Percentiles rank a stretch among this genome's conserved stretches.
phyloP scores from a whole-genome alignment of 768 basidiomycete genomes.

The Pisolithus marmoratus region DNA sequence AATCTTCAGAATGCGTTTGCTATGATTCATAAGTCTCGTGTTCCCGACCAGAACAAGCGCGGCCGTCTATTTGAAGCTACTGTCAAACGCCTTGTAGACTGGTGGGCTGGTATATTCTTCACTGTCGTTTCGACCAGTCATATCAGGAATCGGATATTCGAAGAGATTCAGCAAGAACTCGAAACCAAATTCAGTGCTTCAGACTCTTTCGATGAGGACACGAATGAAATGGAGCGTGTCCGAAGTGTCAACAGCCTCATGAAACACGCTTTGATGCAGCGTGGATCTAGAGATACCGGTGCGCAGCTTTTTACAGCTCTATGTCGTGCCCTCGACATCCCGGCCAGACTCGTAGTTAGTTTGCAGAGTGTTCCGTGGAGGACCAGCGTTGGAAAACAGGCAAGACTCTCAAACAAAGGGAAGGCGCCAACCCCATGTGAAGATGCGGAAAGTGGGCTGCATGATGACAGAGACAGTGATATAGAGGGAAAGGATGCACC shows the following conservation, averaged over 20 bases:
- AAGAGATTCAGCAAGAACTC: constrained; percentile 51
- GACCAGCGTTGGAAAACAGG: constrained; percentile 49
- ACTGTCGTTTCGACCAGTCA: constrained; percentile 58
- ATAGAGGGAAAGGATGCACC: constrained; percentile 33
- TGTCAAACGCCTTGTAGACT: constrained; percentile 63
- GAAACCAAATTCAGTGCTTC: constrained; percentile 23
- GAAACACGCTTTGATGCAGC: constrained; percentile 82
- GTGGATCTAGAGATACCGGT: constrained; percentile 79
- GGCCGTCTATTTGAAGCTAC: constrained; percentile 86
- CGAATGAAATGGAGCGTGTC: constrained; percentile 57
- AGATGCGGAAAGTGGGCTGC: constrained; percentile 17
- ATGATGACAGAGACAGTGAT: constrained; percentile 32
- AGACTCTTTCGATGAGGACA: constrained; percentile 37
- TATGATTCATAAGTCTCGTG: constrained; percentile 71
- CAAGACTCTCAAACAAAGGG: constrained; percentile 33
- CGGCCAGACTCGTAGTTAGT: constrained; percentile 82
- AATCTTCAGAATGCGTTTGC: constrained; percentile 75
- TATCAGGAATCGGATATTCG: constrained; percentile 70
- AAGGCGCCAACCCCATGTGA: constrained; percentile 20
- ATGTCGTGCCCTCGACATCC: constrained; percentile 80
- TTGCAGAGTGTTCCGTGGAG: constrained; percentile 93
- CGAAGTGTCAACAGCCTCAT: constrained; percentile 80
- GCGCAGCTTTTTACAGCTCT: constrained; percentile 90
- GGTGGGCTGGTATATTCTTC: constrained; percentile 82
- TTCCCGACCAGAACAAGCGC: constrained; percentile 76